Conservation (phyloP, 106 monocot genomes). For the Phalaenopsis aphrodite region DNA sequence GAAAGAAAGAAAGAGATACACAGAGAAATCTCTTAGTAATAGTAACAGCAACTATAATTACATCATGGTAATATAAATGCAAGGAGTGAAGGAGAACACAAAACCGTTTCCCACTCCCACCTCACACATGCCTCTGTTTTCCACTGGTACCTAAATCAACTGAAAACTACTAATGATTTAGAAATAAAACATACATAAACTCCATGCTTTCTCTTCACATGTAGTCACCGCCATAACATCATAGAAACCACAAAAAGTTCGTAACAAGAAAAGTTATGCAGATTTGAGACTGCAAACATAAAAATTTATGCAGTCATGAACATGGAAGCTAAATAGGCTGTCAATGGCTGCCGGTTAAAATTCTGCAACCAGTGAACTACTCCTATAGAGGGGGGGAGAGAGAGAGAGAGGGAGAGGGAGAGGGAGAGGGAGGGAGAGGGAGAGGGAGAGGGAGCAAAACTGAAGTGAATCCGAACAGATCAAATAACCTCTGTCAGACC, state of each 20-base stretch:
- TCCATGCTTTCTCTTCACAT: no score
- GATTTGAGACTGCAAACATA: not conserved
- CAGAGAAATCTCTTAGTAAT: no score
- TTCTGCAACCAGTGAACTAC: conserved; percentile 7
- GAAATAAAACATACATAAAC: no score
- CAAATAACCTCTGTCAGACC: not conserved
- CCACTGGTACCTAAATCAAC: no score
- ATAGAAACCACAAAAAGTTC: no score
- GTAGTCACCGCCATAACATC: no score
- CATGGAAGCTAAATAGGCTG: no score
- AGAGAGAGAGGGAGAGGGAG: not conserved
- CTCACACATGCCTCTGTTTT: no score
- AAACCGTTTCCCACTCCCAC: not conserved
- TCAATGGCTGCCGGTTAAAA: conserved; percentile 4
- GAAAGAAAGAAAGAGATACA: no score
- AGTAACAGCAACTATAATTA: not conserved
- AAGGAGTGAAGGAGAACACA: not conserved
- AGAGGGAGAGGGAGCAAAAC: not conserved
- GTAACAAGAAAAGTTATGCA: not conserved
- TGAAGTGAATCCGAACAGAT: not conserved
- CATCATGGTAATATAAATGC: not conserved
- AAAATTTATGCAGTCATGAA: not conserved
- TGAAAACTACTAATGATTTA: no score
- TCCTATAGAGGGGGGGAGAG: not conserved
- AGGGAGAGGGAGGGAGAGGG: not conserved